Conservation (phyloP, 768 basidiomycete genomes). For the Lyophyllum decastes region DNA sequence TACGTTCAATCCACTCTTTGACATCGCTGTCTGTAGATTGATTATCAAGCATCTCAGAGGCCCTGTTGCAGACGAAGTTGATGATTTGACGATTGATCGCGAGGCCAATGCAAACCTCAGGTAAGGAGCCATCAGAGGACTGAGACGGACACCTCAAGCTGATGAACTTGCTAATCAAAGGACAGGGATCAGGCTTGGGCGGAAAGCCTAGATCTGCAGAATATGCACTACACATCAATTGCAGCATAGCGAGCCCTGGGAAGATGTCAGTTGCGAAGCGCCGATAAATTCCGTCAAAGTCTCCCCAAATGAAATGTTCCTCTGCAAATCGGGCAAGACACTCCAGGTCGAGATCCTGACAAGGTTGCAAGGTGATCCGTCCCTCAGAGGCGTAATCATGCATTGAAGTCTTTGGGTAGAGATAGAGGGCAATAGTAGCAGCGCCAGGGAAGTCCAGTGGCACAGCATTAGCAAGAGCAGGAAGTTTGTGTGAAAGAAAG, state of each 20-base stretch:
- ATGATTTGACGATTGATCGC: too few species aligned
- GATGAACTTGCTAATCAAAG: background rate
- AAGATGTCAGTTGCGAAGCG: slow-evolving; percentile 1
- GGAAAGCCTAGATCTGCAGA: background rate
- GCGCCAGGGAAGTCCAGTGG: background rate
- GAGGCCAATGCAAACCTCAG: too few species aligned
- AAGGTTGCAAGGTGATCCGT: background rate
- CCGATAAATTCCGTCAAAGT: background rate
- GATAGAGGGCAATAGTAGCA: background rate
- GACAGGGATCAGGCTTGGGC: background rate
- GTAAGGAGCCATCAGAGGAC: background rate
- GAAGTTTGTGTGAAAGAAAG: background rate
- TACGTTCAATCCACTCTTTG: too few species aligned
- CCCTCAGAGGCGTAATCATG: background rate
- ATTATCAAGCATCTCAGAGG: too few species aligned
- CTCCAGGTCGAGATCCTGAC: background rate
- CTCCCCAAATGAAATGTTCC: slow-evolving; percentile 3
- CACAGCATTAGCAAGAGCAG: background rate
- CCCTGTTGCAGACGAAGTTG: too few species aligned
- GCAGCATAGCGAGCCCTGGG: slow-evolving; percentile 5
- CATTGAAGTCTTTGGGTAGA: background rate
- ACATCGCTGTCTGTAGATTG: too few species aligned
- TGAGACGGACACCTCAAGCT: background rate
- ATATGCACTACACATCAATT: slow-evolving; percentile 1
- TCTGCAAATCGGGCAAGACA: background rate